Conservation (phyloP, 768 basidiomycete species). For the Exidia glandulosa region DNA sequence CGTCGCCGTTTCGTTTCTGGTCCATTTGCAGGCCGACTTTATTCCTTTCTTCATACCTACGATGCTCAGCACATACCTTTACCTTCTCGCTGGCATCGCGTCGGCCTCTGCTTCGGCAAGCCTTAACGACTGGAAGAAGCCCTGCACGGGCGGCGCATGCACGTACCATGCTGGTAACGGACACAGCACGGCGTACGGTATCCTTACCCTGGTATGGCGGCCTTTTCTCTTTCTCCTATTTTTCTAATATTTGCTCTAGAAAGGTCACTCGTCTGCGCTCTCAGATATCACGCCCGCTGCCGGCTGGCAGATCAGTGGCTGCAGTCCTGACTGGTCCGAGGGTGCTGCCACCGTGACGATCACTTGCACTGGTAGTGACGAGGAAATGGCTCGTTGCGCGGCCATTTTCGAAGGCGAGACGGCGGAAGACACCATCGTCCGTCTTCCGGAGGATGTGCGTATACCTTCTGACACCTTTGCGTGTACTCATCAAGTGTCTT, state of each 20-base stretch:
- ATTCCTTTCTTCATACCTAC: no score
- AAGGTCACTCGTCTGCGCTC: slow-evolving; percentile 3
- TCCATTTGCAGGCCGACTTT: no score
- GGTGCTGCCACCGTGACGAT: slow-evolving; percentile 33
- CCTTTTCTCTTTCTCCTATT: not conserved
- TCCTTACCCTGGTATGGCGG: not conserved
- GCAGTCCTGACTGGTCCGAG: slow-evolving; percentile 21
- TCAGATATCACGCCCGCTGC: slow-evolving; percentile 33
- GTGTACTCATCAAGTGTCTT: not conserved
- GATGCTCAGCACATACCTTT: no score
- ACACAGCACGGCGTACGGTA: not conserved
- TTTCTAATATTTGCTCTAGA: not conserved
- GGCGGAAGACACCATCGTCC: not conserved
- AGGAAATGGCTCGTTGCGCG: slow-evolving; percentile 2
- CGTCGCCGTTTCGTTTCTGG: no score
- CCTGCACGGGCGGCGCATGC: slow-evolving; percentile 29
- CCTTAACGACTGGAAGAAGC: slow-evolving; percentile 33
- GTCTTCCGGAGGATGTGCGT: not conserved
- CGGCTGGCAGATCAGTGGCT: slow-evolving; percentile 42
- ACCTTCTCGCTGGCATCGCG: no score
- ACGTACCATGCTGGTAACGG: slow-evolving; percentile 20
- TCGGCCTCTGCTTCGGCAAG: no score
- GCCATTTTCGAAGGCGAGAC: not conserved
- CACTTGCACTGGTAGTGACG: slow-evolving; percentile 28
- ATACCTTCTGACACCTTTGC: not conserved